Evolutionary conservation across 371 early-diverging fungal genomes (phyloP).

Genomic region (Saksenaea vasiformis): DNA sequence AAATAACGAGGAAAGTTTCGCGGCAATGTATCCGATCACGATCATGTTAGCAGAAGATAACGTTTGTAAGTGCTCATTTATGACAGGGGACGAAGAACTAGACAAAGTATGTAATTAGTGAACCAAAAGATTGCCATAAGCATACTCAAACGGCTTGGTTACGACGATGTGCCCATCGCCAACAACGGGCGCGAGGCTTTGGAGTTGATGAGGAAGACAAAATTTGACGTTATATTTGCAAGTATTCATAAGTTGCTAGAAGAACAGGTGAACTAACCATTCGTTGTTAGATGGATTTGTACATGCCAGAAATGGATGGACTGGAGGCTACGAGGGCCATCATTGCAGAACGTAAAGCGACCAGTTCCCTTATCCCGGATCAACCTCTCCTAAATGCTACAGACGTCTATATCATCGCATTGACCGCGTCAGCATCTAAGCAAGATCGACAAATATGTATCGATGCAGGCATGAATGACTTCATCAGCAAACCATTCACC

Average conservation of each 20-base stretch:
- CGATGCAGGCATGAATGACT: conserved; percentile 66
- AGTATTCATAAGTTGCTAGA: conserved; percentile 8
- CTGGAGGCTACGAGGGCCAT: conserved; percentile 49
- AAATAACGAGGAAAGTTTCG: conserved; percentile 41
- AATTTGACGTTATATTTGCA: conserved; percentile 54
- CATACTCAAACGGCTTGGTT: conserved; percentile 56
- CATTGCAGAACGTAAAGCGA: conserved; percentile 30
- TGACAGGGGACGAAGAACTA: neutral
- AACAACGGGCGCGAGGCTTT: conserved; percentile 60
- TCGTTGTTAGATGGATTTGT: conserved; percentile 45
- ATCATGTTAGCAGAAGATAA: conserved; percentile 55
- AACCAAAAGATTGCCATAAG: conserved; percentile 64
- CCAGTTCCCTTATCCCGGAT: neutral
- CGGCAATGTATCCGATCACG: conserved; percentile 37
- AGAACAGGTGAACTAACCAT: neutral
- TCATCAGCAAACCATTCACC: conserved; percentile 62
- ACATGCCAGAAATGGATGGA: conserved; percentile 59
- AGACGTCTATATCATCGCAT: conserved; percentile 62
- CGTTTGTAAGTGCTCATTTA: conserved; percentile 30
- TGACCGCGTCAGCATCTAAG: conserved; percentile 61
- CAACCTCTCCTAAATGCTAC: conserved; percentile 30
- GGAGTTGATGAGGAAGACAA: conserved; percentile 37
- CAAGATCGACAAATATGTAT: conserved; percentile 63
- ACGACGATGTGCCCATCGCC: conserved; percentile 53
- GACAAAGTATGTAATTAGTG: conserved; percentile 21